Evolutionary conservation across 805 yeast genomes (phyloP), one percentile per base, ranked within the genome.

Genomic region (Ogataea degrootiae): DNA sequence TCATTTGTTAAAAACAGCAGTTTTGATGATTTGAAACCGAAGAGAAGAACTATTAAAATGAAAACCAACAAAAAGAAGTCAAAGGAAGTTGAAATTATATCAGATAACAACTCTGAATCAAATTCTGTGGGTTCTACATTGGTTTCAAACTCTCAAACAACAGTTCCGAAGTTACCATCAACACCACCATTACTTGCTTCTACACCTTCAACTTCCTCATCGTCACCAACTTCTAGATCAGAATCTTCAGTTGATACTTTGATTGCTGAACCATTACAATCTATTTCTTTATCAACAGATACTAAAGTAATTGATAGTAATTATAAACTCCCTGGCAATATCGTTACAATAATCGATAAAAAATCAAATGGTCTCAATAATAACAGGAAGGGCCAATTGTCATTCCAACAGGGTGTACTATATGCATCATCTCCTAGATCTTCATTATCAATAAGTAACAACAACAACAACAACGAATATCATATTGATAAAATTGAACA

Each of bases 1-100:
- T 70, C 69, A 36, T 76, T 62, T 54, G 61, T 67, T 47, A 69
- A 68, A 50, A 61, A 57, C 46, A 59, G 52, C 47, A 59, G 52
- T 41, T 49, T 48, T 21, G 59, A 55, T 39, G 61, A 56, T 6
- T 51, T 40, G 15, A 70, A 70, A 49, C 66, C 68, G 7, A 53
- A 51, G 42, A 46, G 67, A 37, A 50, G 67, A 45, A 51, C 48
- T 17, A 54, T 60, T 53, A 58, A 62, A 57, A 46, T 61, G 49
- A 49, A 50, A 26, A 22, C 41, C 1, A 49, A 44, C 29, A 42
- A 44, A 7, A 41, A 42, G 40, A 37, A 21, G 11, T 38, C 37
- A 26, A 14, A 45, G n/a, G 40, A 22, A 7, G 22, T 17, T 8
- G 35, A 33, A 14, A 4, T 7, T 37, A 1, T 12, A 9, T 21